Evolutionary conservation across 2,329 filamentous ascomycete species (phyloP), one percentile per base, ranked within the genome.

Genomic region (Venturia carpophila): DNA sequence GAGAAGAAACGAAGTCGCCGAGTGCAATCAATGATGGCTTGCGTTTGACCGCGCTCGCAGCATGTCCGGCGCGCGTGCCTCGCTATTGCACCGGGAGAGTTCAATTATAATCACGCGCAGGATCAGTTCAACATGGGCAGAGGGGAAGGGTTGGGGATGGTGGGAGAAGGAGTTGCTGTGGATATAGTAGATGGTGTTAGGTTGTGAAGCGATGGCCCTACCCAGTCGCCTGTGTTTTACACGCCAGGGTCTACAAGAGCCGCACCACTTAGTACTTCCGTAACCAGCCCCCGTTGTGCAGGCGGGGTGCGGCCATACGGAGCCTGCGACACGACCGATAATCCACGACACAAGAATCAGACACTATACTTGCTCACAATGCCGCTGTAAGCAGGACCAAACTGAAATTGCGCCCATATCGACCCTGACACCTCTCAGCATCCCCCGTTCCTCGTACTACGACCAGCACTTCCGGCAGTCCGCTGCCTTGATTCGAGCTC

Each of bases 401-500:
- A 17, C 24, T 3, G 24, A n/a, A 42, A 7, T n/a, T 34, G 30
- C 30, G 3, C 52, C 30, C 34, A 2, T 11, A 30, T 52, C 19
- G 21, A 13, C 5, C 27, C 39, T 63, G 24, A 45, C 21, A 17
- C 30, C 43, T 1, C n/a, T 21, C 67, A 85, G 83, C 67, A 78
- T 86, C 73, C 87, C 87, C 62, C 79, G 80, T 72, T 89, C 87
- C 41, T 92, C 91, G 69, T 99, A 99, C 83, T 99, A 97, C 82
- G 90, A 96, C 78, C 87, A 87, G 74, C 84, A 89, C 73, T 90
- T 90, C 79, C 87, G 89, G 69, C 92, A 95, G 77, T 90, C 90
- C 67, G 88, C 92, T 61, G 90, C 95, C 65, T 87, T 99, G 69
- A 88, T 97, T 75, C 90, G 94, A 73, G 93, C 94, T 65, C 87